Evolutionary conservation across 495 filamentous ascomycete species (phyloP).

Genomic region (Lentithecium fluviatile): DNA sequence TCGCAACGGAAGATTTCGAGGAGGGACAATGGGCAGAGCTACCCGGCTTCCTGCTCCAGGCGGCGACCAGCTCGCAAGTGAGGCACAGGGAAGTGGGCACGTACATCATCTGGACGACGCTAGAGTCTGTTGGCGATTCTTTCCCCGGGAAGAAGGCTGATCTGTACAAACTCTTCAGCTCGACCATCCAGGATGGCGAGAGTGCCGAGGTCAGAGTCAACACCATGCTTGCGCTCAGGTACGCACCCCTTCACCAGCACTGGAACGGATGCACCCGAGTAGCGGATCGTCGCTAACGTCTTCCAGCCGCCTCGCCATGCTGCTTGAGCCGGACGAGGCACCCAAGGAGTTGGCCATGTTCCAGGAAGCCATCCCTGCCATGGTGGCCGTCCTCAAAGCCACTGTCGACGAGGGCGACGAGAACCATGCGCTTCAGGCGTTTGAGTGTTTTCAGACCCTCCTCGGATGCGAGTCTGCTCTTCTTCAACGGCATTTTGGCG

Average conservation of each 20-base stretch:
- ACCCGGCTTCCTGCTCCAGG: slow-evolving; percentile 68
- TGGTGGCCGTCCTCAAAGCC: slow-evolving; percentile 86
- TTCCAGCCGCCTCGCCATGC: slow-evolving; percentile 73
- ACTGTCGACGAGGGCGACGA: slow-evolving; percentile 76
- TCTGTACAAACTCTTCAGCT: slow-evolving; percentile 79
- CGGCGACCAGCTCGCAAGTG: slow-evolving; percentile 67
- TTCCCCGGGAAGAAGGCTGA: slow-evolving; percentile 74
- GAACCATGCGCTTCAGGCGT: slow-evolving; percentile 80
- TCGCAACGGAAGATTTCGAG: slow-evolving; percentile 82
- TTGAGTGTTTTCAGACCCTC: slow-evolving; percentile 97
- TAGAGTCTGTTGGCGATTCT: slow-evolving; percentile 78
- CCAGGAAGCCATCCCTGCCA: slow-evolving; percentile 74
- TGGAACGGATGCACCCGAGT: too few relatives aligned
- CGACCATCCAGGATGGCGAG: slow-evolving; percentile 86
- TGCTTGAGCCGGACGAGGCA: slow-evolving; percentile 83
- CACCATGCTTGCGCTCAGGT: slow-evolving; percentile 77
- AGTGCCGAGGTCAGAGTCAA: slow-evolving; percentile 91
- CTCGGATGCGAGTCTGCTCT: slow-evolving; percentile 86
- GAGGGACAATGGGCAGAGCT: slow-evolving; percentile 86
- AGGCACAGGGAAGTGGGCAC: slow-evolving; percentile 84
- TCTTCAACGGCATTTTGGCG: slow-evolving; percentile 79
- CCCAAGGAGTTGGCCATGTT: slow-evolving; percentile 66
- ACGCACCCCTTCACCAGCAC: too few relatives aligned
- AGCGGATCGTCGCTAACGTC: too few relatives aligned
- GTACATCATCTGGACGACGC: slow-evolving; percentile 87